phyloP scores from a whole-genome alignment of 352 stramenopile genomes.

The Pythium insidiosum region DNA sequence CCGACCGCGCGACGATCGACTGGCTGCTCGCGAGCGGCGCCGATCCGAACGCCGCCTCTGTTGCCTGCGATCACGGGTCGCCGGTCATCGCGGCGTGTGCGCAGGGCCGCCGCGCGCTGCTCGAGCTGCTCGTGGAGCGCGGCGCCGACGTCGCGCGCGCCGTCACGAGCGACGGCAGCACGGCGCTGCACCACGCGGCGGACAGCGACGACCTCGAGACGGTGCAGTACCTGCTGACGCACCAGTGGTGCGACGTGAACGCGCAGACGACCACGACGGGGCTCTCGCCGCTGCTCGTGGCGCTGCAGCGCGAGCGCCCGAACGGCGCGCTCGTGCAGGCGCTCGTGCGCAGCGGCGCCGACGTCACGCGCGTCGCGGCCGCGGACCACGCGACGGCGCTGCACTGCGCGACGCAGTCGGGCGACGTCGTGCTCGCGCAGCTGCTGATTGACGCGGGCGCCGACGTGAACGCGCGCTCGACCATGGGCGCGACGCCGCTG shows the following conservation, averaged over 20 bases:
- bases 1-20: conserved; percentile 7
- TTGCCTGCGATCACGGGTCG: conserved; percentile 6
- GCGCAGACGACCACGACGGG: conserved; percentile 7
- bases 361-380: conserved; percentile 2
- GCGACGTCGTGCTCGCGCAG: conserved; percentile 9
- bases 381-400: conserved; percentile 13
- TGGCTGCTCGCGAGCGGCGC: conserved; percentile 17
- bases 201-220: conserved; percentile 6
- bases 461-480: conserved; percentile 16
- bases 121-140: conserved; percentile 9
- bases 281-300: conserved; percentile 17
- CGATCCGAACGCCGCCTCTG: conserved; percentile 12
- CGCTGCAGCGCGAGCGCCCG: conserved; percentile 9
- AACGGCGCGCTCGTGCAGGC: conserved; percentile 10
- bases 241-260: conserved; percentile 16
- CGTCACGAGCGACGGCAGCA: conserved; percentile 12
- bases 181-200: conserved; percentile 15
- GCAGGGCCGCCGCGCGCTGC: conserved; percentile 13
- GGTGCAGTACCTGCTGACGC: conserved; percentile 9
- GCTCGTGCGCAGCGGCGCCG: conserved; percentile 9
- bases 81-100: conserved; percentile 15
- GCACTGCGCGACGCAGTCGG: conserved; percentile 14
- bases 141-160: conserved; percentile 5
- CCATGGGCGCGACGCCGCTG: conserved; percentile 13
- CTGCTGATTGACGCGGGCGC: conserved; percentile 12